Conservation (phyloP, 257 asterid species). For the Cordia subcordata region DNA sequence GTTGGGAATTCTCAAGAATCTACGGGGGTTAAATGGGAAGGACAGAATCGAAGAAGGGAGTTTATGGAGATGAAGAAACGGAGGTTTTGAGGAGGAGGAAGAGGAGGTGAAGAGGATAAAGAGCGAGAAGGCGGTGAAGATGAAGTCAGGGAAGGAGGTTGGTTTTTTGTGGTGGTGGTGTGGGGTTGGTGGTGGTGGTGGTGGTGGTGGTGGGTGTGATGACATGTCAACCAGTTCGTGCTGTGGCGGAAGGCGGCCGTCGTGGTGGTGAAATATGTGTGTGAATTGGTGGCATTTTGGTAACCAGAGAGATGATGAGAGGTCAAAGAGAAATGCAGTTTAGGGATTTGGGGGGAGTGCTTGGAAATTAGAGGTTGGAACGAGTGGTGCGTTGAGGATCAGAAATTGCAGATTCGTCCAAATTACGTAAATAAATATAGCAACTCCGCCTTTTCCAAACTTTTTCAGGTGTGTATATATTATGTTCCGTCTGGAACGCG, state of each 20-base stretch:
- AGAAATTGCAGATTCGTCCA: constrained; percentile 19
- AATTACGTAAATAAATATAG: too few species aligned
- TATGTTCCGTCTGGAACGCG: too few species aligned
- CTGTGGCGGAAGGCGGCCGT: constrained; percentile 10
- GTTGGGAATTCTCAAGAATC: constrained; percentile 39
- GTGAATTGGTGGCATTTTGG: not conserved
- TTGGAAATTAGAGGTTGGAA: constrained; percentile 38
- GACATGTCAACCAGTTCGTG: constrained; percentile 23
- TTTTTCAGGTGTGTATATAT: too few species aligned
- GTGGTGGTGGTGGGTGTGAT: constrained; percentile 30
- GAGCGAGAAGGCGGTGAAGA: constrained; percentile 73
- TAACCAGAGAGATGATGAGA: constrained; percentile 2
- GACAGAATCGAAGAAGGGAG: constrained; percentile 36
- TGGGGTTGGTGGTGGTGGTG: constrained; percentile 28
- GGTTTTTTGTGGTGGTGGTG: constrained; percentile 44
- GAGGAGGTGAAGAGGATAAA: constrained; percentile 57
- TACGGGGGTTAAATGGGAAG: constrained; percentile 49
- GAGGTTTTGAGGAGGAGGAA: constrained; percentile 58
- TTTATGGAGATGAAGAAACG: constrained; percentile 15
- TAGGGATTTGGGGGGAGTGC: not conserved
- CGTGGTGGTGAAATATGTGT: constrained; percentile 12
- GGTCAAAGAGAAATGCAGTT: not conserved
- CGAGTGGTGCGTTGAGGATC: constrained; percentile 25
- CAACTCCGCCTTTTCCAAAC: too few species aligned
- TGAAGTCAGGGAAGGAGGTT: constrained; percentile 59